These are phyloP conservation scores for Ananas comosus DNA, from an alignment of 176 grass and related monocot species.

Conservation along the genomic window DNA sequence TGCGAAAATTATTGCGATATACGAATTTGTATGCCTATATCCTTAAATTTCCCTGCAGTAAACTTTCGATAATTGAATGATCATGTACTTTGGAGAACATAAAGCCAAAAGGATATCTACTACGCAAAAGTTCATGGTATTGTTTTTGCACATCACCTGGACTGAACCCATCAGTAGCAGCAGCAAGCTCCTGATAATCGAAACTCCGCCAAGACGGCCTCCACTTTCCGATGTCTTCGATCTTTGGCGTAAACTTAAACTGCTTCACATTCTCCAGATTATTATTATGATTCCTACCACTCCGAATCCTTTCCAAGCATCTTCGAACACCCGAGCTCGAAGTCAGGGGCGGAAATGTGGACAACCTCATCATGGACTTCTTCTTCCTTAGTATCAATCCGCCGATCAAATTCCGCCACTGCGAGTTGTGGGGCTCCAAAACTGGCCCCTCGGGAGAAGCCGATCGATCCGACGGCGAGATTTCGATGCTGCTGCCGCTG, in stretches of 20 bases:
- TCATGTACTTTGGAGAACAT: neutral
- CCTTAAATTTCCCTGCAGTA: too few relatives aligned
- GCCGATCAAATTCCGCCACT: conserved; percentile 67
- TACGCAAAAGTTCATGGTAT: neutral
- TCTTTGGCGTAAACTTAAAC: conserved; percentile 5
- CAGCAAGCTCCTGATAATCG: conserved; percentile 61
- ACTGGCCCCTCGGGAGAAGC: conserved; percentile 2
- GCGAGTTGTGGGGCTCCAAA: conserved; percentile 31
- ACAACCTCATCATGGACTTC: conserved; percentile 51
- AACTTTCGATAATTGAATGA: too few relatives aligned
- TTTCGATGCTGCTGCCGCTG: conserved; percentile 29
- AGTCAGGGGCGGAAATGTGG: conserved; percentile 54
- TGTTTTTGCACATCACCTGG: conserved; percentile 38
- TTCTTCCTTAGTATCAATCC: conserved; percentile 66
- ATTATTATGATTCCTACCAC: conserved; percentile 29
- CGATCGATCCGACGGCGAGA: conserved; percentile 40
- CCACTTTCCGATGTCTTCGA: conserved; percentile 54
- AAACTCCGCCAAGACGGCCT: conserved; percentile 95
- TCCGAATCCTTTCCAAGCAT: conserved; percentile 52
- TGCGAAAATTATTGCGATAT: too few relatives aligned
- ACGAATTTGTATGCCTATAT: too few relatives aligned
- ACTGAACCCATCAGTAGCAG: conserved; percentile 72
- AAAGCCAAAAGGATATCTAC: neutral
- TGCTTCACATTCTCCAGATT: too few relatives aligned
- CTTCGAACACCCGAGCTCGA: conserved; percentile 37